These are phyloP conservation scores for Coix lacrymajobi DNA, from an alignment of 176 grass and related monocot species.

Conservation along the genomic window DNA sequence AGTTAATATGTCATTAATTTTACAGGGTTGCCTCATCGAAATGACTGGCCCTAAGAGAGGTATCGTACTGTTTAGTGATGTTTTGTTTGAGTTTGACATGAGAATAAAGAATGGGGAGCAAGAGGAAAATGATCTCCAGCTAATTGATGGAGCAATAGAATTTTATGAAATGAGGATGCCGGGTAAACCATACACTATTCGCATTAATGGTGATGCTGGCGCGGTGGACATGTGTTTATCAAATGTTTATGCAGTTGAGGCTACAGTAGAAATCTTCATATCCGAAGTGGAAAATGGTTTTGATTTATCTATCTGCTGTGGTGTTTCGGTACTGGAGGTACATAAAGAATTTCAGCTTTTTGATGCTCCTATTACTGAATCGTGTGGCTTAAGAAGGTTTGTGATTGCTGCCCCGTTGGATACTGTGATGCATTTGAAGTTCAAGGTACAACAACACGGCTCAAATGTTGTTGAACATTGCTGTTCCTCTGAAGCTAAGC, in stretches of 20 bases:
- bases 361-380: background rate
- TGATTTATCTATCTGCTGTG: background rate
- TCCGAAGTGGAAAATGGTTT: background rate
- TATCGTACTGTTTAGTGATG: background rate
- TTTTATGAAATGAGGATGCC: background rate
- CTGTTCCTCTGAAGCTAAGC: background rate
- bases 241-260: background rate
- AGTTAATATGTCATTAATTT: background rate
- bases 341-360: background rate
- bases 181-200: background rate
- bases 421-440: background rate
- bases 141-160: background rate
- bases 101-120: background rate
- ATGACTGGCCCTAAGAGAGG: background rate
- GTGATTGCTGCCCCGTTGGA: background rate
- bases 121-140: background rate
- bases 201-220: background rate
- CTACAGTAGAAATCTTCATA: background rate
- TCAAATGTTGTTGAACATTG: background rate
- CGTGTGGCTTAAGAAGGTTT: background rate
- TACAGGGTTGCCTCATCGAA: background rate
- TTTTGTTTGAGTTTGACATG: background rate
- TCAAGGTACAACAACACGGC: background rate
- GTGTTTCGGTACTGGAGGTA: background rate
- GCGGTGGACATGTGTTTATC: background rate